Base-by-base conservation (phyloP, 257 asterid genomes). In the Marsdenia floribunda region DNA sequence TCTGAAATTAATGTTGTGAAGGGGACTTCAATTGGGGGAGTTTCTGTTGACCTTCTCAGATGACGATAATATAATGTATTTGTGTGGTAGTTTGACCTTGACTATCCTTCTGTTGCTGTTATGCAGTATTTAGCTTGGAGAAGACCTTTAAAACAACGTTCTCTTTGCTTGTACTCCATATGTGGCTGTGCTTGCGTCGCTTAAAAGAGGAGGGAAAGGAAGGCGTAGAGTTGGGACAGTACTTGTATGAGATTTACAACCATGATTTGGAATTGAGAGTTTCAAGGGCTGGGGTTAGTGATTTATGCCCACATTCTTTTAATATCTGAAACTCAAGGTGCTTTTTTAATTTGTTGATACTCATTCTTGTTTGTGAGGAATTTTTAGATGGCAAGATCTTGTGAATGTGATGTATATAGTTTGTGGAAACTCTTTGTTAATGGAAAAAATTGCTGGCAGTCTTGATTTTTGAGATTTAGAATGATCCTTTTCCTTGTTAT, bases 211-310 rank as follows among this genome's bases (percentile, higher is more conserved):
- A 94, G 73, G 98, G 98, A 73, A 89, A 87, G 68, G 98, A 90
- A 75, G 98, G 99, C 24, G 91, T 86, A 76, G 97, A 94, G 84
- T 73, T 94, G 88, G 97, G 97, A 76, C 98, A 94, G 49, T 90
- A 88, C 87, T 73, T 92, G 75, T 94, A 87, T 77, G 99, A 94
- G 85, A 84, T 84, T 46, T 94, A 87, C 85, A 91, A 89, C 83
- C 99, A 94, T 82, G 97, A 94, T 78, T 82, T 94, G 76, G 99
- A 92, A 85, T 35, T 92, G 90, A 90, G 97, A 82, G 99, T 89
- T 76, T 88, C 97, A 37, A 94, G 87, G 79, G 97, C 97, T 57
- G 99, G 98, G 96, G 99, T 94, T 79, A 82, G 97, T 93, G 57
- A 50, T 61, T 55, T 24, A 55, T 54, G 18, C 55, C 29, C 59